Conservation (phyloP, 352 stramenopile genomes). For the Pythium periplocum region DNA sequence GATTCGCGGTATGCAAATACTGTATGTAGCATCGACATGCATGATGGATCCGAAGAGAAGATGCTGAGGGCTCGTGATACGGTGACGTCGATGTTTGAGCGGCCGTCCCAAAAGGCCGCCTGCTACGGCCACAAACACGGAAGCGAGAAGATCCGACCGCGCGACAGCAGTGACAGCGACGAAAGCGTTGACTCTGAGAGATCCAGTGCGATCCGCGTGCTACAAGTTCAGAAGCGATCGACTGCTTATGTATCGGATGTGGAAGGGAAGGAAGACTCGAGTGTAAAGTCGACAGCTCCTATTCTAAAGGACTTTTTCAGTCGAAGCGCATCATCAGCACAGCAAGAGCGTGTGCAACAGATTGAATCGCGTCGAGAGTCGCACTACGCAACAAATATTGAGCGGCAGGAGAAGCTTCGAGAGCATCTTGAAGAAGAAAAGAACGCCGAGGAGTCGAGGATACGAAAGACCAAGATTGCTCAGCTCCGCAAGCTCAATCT, state of each 20-base stretch:
- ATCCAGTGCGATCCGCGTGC: no score
- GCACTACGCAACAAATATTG: conserved; percentile 34
- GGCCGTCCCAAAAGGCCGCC: no score
- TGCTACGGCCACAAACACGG: no score
- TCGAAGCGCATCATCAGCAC: conserved; percentile 27
- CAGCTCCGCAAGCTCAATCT: conserved; percentile 34
- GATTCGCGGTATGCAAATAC: no score
- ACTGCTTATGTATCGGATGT: neutral
- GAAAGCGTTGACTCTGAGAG: no score
- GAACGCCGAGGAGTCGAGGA: conserved; percentile 12
- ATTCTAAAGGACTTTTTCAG: conserved; percentile 67
- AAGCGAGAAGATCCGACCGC: no score
- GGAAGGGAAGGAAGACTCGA: conserved; percentile 4
- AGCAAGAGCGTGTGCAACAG: conserved; percentile 35
- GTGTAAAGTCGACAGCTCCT: conserved; percentile 22
- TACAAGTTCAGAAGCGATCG: no score
- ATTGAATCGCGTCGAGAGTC: conserved; percentile 30
- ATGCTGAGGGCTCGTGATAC: no score
- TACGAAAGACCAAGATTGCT: conserved; percentile 24
- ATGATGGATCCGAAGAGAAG: no score
- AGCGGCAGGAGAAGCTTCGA: conserved; percentile 41
- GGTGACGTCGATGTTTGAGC: no score
- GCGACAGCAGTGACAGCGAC: no score
- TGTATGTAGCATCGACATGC: no score
- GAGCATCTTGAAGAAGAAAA: conserved; percentile 23